A percentile compares a stretch with the other conserved stretches of the same genome.
Conservation (phyloP, 2,329 filamentous ascomycete species). For the Herpomyces periplanetae region DNA sequence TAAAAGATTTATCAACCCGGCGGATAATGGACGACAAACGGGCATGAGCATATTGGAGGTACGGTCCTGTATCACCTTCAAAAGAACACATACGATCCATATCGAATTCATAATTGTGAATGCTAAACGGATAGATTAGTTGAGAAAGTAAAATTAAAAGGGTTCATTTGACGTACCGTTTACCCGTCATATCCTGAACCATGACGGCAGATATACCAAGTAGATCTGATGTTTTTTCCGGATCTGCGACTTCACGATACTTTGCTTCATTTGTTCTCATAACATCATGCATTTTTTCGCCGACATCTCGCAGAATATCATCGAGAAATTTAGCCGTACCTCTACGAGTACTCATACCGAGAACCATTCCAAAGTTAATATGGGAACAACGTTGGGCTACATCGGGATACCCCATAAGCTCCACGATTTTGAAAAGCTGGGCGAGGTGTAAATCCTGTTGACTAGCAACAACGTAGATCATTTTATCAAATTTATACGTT, state of each 20-base stretch:
- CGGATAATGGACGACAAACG: constrained; percentile 22
- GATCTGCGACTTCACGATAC: constrained; percentile 58
- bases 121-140: too few species aligned
- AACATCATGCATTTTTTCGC: constrained; percentile 85
- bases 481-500: constrained; percentile 26
- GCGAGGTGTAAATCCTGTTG: constrained; percentile 31
- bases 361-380: constrained; percentile 31
- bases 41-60: constrained; percentile 45
- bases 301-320: constrained; percentile 33
- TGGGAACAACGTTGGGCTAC: constrained; percentile 27
- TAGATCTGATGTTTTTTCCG: constrained; percentile 39
- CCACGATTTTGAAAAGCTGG: constrained; percentile 35
- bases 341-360: constrained; percentile 27
- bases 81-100: constrained; percentile 47
- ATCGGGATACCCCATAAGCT: constrained; percentile 26
- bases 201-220: constrained; percentile 81
- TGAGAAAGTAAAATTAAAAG: too few species aligned
- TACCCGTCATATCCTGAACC: constrained; percentile 91
- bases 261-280: constrained; percentile 72
- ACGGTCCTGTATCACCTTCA: constrained; percentile 49
- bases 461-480: constrained; percentile 38
- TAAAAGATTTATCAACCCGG: constrained; percentile 14
- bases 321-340: constrained; percentile 37
- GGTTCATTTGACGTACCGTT: constrained; percentile 32
- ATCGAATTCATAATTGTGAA: too few species aligned